Percentiles rank a stretch among this genome's conserved stretches.
Evolutionary conservation across 2,329 filamentous ascomycete genomes (phyloP).

Genomic region (Ceratocystis huliohia): DNA sequence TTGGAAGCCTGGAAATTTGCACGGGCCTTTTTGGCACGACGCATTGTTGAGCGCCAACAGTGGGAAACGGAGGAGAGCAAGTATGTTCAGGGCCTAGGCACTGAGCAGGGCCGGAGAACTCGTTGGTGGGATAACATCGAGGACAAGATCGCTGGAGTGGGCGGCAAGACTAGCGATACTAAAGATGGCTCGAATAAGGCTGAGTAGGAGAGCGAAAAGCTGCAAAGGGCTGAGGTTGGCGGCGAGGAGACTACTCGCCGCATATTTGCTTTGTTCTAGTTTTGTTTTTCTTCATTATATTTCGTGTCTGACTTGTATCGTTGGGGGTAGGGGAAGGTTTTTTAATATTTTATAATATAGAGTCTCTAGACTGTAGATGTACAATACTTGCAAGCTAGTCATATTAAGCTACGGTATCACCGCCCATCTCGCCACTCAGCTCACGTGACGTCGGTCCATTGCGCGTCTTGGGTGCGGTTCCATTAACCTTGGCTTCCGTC

Average conservation of each 20-base stretch:
- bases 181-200: background rate
- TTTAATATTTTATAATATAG: background rate
- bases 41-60: constrained; percentile 47
- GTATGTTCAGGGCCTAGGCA: constrained; percentile 50
- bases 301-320: background rate
- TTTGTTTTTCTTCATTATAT: background rate
- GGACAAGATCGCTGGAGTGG: constrained; percentile 21
- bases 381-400: background rate
- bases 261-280: background rate
- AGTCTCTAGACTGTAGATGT: background rate
- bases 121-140: constrained; percentile 29
- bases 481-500: constrained; percentile 18
- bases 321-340: background rate
- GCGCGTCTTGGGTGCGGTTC: constrained; percentile 23
- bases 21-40: constrained; percentile 51
- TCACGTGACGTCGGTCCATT: constrained; percentile 42
- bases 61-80: constrained; percentile 60
- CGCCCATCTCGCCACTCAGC: constrained; percentile 49
- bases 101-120: constrained; percentile 32
- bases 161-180: background rate
- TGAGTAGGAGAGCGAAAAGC: background rate
- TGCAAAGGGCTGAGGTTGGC: background rate
- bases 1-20: constrained; percentile 68
- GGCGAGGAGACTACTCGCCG: background rate
- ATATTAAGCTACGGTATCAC: constrained; percentile 36